Evolutionary conservation across 106 monocot species (phyloP).

Genomic region (Dendrobium officinale): DNA sequence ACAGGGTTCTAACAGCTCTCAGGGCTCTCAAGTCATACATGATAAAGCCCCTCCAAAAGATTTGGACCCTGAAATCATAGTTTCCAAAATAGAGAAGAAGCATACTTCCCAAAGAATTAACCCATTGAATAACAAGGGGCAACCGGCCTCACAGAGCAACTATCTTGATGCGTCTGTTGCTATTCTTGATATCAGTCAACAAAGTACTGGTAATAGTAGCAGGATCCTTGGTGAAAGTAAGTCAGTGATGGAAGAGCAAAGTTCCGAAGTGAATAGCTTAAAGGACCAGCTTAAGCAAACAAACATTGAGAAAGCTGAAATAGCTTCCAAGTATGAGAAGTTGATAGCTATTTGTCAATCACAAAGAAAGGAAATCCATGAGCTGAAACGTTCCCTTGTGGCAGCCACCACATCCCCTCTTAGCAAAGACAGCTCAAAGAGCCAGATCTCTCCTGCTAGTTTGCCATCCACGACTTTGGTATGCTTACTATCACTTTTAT

Average conservation of each 20-base stretch:
- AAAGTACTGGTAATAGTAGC: conserved; percentile 17
- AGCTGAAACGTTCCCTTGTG: conserved; percentile 45
- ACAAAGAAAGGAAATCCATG: conserved; percentile 70
- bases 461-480: conserved; percentile 23
- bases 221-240: neutral
- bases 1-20: conserved; percentile 8
- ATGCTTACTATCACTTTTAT: neutral
- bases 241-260: conserved; percentile 28
- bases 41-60: conserved; percentile 25
- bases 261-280: conserved; percentile 38
- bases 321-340: conserved; percentile 69
- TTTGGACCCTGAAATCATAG: conserved; percentile 41
- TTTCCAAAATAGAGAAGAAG: conserved; percentile 11
- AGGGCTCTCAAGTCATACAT: neutral
- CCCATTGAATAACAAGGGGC: conserved; percentile 18
- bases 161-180: conserved; percentile 26
- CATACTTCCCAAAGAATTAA: conserved; percentile 21
- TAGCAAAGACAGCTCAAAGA: conserved; percentile 28
- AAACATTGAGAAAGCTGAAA: conserved; percentile 58
- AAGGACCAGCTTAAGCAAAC: conserved; percentile 68
- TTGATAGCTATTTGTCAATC: conserved; percentile 60
- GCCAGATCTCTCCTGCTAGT: conserved; percentile 21
- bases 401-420: conserved; percentile 14
- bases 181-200: conserved; percentile 48
- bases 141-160: conserved; percentile 20